phyloP scores from a whole-genome alignment of 805 yeast species.

The Wickerhamiella dianesei region DNA sequence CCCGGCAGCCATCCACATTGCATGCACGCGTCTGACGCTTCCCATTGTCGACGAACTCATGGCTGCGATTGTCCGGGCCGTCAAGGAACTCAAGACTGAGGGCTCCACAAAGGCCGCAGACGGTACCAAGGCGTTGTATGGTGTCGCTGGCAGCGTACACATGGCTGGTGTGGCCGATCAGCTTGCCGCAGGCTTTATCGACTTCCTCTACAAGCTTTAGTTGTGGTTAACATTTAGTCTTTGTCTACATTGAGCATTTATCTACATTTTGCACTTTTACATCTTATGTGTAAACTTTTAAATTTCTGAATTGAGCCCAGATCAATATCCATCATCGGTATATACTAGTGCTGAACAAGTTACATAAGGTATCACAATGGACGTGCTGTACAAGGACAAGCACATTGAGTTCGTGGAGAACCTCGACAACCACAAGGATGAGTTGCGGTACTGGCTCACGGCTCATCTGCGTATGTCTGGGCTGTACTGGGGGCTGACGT shows the following conservation, averaged over 20 bases:
- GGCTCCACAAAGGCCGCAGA: constrained; percentile 22
- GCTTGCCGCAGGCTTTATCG: constrained; percentile 67
- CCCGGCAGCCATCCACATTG: constrained; percentile 86
- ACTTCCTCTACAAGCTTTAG: constrained; percentile 51
- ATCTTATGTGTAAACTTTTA: no score
- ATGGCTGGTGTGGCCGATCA: constrained; percentile 76
- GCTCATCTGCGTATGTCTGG: constrained; percentile 86
- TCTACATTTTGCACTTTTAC: no score
- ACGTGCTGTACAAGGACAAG: constrained; percentile 30
- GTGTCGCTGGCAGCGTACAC: constrained; percentile 84
- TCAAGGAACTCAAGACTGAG: constrained; percentile 29
- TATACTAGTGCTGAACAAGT: no score
- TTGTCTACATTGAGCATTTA: not conserved
- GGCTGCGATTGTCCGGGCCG: constrained; percentile 34
- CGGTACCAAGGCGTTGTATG: constrained; percentile 78
- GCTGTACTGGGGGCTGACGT: constrained; percentile 86
- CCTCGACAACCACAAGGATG: constrained; percentile 41
- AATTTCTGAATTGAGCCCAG: no score
- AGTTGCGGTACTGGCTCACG: constrained; percentile 71
- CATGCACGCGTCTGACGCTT: constrained; percentile 62
- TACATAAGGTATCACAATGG: no score
- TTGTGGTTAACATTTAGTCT: not conserved
- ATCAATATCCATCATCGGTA: no score
- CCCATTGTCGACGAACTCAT: constrained; percentile 48
- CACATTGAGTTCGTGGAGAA: constrained; percentile 46